Base-by-base conservation (phyloP, 169 alveolate genomes). In the Plasmodium coatneyi region DNA sequence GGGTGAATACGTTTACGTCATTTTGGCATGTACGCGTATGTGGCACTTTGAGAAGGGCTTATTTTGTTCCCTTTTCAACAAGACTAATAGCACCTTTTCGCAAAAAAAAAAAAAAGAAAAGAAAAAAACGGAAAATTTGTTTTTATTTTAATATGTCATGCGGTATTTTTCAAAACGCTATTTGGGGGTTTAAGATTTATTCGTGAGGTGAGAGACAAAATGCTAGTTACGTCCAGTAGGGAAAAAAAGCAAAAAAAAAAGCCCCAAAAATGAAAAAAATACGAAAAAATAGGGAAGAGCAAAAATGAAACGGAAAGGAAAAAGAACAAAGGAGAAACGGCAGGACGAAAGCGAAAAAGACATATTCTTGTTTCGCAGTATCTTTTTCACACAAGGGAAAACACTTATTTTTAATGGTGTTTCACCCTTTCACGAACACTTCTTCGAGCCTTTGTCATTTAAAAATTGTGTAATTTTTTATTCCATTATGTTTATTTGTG, bases 311-410 rank as follows among this genome's bases (percentile, higher is more conserved):
- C 76, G 36, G 36, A 66, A 66, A 66, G 30, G 76, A 66, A 66
- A 66, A 19, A 66, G 3, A 19, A 22, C 14, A 7, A 60, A 60
- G 32, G 19, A 25, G 36, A 66, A 22, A 66, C 36, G 12, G 60
- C 12, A 6, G 19, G 22, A 49, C 19, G 60, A 28, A 66, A 22
- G 36, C 76, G 76, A 66, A 66, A 22, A 66, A 66, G 76, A 66
- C 76, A 66, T 66, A 66, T 66, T 66, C 76, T 66, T 66, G 76
- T 66, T 66, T 66, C 14, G 76, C 34, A 19, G 30, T 66, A 66
- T 66, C 30, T 66, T 25, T 66, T 25, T 66, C 34, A 22, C 76
- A 9, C 34, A 66, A 66, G 34, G 34, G 34, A 36, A 66, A 66
- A 66, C 34, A 66, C 76, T 9, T 66, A 66, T 19, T 66, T 66